Base-by-base conservation (phyloP, 345 rosid genomes). In the Barbarea vulgaris region DNA sequence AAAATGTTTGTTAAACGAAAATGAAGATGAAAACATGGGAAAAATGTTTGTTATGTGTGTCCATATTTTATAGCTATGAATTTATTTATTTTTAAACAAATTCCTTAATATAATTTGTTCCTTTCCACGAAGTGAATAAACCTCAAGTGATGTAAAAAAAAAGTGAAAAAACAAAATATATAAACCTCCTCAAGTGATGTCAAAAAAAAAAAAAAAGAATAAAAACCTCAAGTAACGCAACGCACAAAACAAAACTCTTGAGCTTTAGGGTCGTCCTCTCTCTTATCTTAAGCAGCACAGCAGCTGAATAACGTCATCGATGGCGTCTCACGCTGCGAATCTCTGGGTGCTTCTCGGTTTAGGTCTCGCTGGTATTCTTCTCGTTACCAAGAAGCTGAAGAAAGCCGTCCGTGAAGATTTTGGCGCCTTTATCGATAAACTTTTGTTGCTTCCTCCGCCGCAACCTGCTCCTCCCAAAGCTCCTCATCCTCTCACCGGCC, bases 401-500 rank as follows among this genome's bases (percentile, higher is more conserved):
- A 91, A 80, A 69, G 66, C 79, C 11, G 55, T 86, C 67, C 87
- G 84, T 67, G 87, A 86, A 64, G 99, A 95, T 83, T 95, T 90
- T 63, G 99, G 99, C 30, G 99, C 99, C 28, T 92, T 95, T 56
- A 65, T 95, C 63, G 84, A 82, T 71, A 90, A 80, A 86, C 87
- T 95, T 50, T 81, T 87, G 63, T 83, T 95, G 0, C 90, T 90
- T 41, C 99, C 99, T 63, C 99, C 99, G 22, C 99, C 99, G 18
- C 99, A 79, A 69, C 99, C 98, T 22, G 87, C 97, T 67, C 99
- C 99, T 73, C 99, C 97, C 60, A 95, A 92, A 72, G 99, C 99
- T 36, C 97, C 93, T 27, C 99, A 95, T 55, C 98, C 98, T 25
- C 97, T 95, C 80, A 87, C 96, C 31, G 88, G 81, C 36, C 94